Evolutionary conservation across 106 monocot genomes (phyloP).

Genomic region (Platanthera guangdongensis): DNA sequence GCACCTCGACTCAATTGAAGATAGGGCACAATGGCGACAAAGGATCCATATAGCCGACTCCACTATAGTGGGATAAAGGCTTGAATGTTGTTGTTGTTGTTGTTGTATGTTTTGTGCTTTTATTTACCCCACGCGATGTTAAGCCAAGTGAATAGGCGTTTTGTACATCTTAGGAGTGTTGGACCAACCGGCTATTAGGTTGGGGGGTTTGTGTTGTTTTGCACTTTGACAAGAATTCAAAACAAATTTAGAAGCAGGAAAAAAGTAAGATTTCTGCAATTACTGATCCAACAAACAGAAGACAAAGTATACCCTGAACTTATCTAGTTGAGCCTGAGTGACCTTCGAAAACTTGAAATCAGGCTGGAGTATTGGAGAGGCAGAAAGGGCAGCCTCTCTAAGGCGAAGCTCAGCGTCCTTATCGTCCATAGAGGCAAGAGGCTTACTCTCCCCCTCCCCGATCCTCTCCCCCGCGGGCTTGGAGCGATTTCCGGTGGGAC

Average conservation of each 20-base stretch:
- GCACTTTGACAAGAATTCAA: not conserved
- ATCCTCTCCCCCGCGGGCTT: not conserved
- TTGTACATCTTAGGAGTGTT: too few species aligned
- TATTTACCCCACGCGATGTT: too few species aligned
- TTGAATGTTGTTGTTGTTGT: too few species aligned
- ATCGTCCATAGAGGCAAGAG: not conserved
- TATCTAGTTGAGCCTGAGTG: constrained; percentile 40
- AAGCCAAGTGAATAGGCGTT: too few species aligned
- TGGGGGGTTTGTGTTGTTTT: not conserved
- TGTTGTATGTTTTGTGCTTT: too few species aligned
- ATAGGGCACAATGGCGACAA: too few species aligned
- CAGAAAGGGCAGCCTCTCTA: constrained; percentile 35
- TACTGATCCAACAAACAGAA: not conserved
- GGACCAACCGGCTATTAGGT: too few species aligned
- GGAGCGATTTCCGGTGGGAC: not conserved
- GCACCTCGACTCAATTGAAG: too few species aligned
- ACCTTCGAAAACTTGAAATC: constrained; percentile 38
- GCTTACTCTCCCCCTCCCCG: not conserved
- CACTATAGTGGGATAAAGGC: too few species aligned
- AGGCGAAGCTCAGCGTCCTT: constrained; percentile 14
- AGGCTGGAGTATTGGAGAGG: constrained; percentile 33
- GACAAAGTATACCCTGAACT: constrained; percentile 14
- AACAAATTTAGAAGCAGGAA: not conserved
- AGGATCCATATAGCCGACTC: too few species aligned
- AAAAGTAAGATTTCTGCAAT: not conserved